Conservation (phyloP, 2,329 filamentous ascomycete genomes). For the Xenoacremonium recifei region DNA sequence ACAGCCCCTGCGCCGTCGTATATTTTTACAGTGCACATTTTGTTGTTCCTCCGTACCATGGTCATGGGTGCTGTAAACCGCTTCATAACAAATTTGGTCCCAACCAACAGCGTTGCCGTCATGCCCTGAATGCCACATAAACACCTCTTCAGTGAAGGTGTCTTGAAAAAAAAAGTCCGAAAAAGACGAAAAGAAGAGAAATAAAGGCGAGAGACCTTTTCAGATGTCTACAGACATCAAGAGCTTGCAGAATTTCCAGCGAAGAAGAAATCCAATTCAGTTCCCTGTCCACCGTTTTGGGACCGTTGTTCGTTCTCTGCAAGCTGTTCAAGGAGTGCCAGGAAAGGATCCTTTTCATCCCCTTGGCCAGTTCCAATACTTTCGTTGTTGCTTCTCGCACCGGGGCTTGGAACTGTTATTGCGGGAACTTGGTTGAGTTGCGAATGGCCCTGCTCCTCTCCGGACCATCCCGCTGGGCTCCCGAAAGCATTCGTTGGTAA, state of each 20-base stretch:
- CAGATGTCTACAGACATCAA: background rate
- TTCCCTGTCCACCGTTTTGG: slow-evolving; percentile 61
- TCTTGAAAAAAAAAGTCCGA: no score
- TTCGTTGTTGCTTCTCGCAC: slow-evolving; percentile 47
- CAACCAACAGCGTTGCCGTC: background rate
- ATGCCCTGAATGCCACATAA: background rate
- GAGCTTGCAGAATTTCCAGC: slow-evolving; percentile 20
- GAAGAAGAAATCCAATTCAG: slow-evolving; percentile 77
- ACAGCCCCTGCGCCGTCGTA: no score
- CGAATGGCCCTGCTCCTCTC: slow-evolving; percentile 31
- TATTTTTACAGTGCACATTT: no score
- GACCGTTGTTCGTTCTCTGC: slow-evolving; percentile 71
- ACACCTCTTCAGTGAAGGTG: background rate
- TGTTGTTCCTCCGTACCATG: background rate
- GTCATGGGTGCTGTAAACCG: background rate
- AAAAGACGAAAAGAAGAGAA: background rate
- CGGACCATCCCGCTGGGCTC: slow-evolving; percentile 52
- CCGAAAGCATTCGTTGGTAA: slow-evolving; percentile 52
- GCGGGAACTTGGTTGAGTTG: slow-evolving; percentile 18
- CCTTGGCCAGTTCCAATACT: slow-evolving; percentile 47
- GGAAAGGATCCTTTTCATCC: slow-evolving; percentile 77
- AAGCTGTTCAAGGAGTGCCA: slow-evolving; percentile 76
- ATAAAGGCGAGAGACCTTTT: background rate
- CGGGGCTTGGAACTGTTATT: slow-evolving; percentile 44
- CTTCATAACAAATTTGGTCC: background rate